These are phyloP conservation scores for Cryphonectria carpinicola DNA, from an alignment of 2,329 filamentous ascomycete species.

Conservation along the genomic window DNA sequence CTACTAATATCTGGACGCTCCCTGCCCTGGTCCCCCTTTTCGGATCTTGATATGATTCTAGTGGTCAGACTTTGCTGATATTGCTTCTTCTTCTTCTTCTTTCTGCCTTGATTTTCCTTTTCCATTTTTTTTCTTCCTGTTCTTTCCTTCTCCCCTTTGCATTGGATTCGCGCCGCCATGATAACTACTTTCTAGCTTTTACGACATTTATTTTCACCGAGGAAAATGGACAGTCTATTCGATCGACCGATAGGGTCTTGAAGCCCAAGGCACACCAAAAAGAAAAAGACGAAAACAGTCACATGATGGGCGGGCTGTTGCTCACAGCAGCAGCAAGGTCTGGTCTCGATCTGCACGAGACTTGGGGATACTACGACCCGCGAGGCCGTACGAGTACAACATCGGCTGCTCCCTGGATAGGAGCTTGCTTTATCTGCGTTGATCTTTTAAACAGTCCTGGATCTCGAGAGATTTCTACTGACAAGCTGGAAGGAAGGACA, in stretches of 20 bases:
- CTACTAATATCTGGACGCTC: not conserved
- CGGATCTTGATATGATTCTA: not conserved
- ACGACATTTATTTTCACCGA: too few relatives aligned
- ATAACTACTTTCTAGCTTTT: not conserved
- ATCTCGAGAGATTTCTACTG: not conserved
- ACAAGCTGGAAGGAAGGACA: not conserved
- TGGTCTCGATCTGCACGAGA: not conserved
- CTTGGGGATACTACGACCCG: not conserved
- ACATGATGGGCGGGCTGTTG: not conserved
- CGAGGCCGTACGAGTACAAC: not conserved
- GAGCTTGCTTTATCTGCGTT: not conserved
- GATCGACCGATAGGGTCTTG: not conserved
- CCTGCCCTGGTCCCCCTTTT: not conserved
- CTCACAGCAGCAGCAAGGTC: not conserved
- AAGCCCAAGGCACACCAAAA: not conserved
- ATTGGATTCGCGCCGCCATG: not conserved
- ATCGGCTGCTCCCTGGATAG: not conserved
- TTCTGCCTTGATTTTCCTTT: not conserved
- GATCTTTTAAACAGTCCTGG: not conserved
- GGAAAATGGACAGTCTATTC: not conserved
- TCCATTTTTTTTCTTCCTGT: not conserved
- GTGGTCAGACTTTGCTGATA: not conserved
- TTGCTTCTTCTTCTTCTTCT: not conserved
- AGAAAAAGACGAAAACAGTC: not conserved
- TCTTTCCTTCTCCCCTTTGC: not conserved